Conservation (phyloP, 331 rosid species). For the Rosa hybrid region DNA sequence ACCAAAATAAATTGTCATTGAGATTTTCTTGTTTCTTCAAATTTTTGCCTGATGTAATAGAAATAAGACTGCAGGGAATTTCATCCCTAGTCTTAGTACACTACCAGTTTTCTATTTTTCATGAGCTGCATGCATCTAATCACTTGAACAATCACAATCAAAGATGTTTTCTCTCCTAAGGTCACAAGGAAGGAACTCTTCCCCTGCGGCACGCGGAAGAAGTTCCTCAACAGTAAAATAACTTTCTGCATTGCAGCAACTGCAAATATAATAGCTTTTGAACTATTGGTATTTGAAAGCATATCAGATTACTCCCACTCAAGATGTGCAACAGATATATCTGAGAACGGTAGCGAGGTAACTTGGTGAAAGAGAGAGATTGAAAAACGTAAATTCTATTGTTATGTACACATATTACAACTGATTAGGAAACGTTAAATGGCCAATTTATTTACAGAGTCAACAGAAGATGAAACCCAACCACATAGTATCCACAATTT, state of each 20-base stretch:
- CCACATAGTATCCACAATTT: constrained; percentile 42
- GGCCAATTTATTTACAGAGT: constrained; percentile 61
- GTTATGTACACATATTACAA: constrained; percentile 59
- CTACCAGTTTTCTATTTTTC: background rate
- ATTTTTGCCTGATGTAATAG: background rate
- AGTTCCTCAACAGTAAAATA: background rate
- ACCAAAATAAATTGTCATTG: background rate
- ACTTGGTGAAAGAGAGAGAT: constrained; percentile 12
- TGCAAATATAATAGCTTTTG: background rate
- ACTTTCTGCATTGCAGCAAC: background rate
- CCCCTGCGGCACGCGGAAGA: background rate
- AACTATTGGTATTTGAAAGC: background rate
- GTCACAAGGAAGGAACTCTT: background rate
- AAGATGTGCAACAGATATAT: background rate
- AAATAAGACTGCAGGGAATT: background rate
- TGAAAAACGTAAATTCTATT: constrained; percentile 32
- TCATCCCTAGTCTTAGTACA: background rate
- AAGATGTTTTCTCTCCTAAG: background rate
- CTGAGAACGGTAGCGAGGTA: constrained; percentile 5
- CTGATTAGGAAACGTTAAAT: constrained; percentile 41
- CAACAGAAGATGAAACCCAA: constrained; percentile 42
- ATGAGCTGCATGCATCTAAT: background rate
- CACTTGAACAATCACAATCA: background rate
- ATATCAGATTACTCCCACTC: background rate
- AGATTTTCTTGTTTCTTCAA: background rate